Conservation (phyloP, 176 grass and related monocot genomes). For the Tillandsia leiboldiana region DNA sequence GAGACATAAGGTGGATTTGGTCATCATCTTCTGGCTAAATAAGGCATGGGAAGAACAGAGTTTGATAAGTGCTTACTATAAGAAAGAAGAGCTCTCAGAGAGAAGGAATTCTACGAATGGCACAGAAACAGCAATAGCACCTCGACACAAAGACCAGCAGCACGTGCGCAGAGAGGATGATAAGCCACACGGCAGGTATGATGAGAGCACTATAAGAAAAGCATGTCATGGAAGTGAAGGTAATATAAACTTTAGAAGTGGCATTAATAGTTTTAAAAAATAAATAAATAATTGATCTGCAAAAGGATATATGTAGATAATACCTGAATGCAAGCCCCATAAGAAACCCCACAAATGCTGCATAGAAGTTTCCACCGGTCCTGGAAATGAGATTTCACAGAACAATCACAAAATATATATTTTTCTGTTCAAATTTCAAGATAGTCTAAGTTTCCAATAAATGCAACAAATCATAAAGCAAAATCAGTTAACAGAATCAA, state of each 20-base stretch:
- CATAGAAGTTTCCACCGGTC: slow-evolving; percentile 97
- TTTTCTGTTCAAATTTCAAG: neutral
- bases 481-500: slow-evolving; percentile 15
- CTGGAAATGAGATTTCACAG: slow-evolving; percentile 36
- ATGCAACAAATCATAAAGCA: slow-evolving; percentile 10
- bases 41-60: neutral
- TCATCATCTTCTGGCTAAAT: slow-evolving; percentile 93
- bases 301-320: slow-evolving; percentile 2
- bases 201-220: slow-evolving; percentile 77
- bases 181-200: slow-evolving; percentile 91
- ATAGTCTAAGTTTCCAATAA: neutral
- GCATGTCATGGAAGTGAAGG: slow-evolving; percentile 3
- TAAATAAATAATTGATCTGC: neutral
- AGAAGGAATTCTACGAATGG: neutral
- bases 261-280: neutral
- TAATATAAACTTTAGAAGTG: too few species aligned
- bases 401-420: neutral
- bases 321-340: slow-evolving; percentile 99
- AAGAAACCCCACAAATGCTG: slow-evolving; percentile 94
- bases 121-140: slow-evolving; percentile 32
- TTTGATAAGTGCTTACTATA: neutral
- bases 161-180: slow-evolving; percentile 96
- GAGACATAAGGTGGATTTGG: slow-evolving; percentile 77
- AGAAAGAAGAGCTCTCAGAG: neutral
- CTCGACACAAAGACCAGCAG: slow-evolving; percentile 98